Evolutionary conservation across 495 filamentous ascomycete genomes (phyloP), one percentile per base, ranked within the genome.

Genomic region (Penicillium silybi): DNA sequence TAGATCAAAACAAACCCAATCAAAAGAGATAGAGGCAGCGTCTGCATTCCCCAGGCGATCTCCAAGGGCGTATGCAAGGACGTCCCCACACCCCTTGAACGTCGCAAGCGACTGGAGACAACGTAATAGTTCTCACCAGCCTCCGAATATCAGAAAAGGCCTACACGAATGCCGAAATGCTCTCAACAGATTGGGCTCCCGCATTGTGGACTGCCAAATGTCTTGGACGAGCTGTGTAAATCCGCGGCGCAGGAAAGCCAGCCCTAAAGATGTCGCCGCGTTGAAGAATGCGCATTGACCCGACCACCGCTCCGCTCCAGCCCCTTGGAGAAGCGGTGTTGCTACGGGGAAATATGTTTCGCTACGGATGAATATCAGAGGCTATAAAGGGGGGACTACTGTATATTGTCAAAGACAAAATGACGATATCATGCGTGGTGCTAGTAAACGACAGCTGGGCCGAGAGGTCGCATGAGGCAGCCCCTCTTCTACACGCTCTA

Each of bases 41-140:
- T 4, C 18, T 17, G 42, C 53, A 62, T 64, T 57, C 58, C 50
- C 48, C 35, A 35, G 43, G 39, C 16, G 41, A 54, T 58, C 48
- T 13, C 23, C 54, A 60, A 55, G 53, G 59, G 48, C 53, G 20
- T 19, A 64, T 52, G 62, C 62, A 64, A 62, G 62, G 58, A 58
- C 48, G 39, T 46, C 37, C 46, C 57, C 39, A 44, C 41, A 45
- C 44, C 46, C 50, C 50, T 53, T 54, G 39, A 34, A 34, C 26
- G 22, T 40, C 41, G 41, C 47, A 38, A 16, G 42, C 26, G 39
- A 18, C n/a, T 18, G n/a, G 19, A 13, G 20, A 41, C 20, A 19
- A 27, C 13, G 20, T 48, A 11, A 40, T 27, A 5, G 13, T 1
- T 2, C 15, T 37, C 23, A 11, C 35, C n/a, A 42, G 38, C 23